Conservation (phyloP, 116 monocot species). For the Dioscorea cayenensis region DNA sequence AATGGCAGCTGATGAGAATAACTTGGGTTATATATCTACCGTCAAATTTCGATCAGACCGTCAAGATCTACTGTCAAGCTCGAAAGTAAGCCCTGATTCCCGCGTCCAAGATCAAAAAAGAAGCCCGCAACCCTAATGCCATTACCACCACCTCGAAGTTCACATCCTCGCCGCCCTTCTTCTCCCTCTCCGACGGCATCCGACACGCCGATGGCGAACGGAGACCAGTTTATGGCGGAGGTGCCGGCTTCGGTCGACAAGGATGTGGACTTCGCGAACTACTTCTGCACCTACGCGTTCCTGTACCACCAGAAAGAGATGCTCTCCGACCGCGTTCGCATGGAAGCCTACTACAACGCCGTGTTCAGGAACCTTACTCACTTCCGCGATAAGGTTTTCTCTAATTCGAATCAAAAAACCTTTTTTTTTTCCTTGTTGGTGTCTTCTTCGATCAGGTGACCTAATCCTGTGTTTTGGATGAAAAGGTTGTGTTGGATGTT, state of each 20-base stretch:
- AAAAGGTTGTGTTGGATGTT: slow-evolving; percentile 69
- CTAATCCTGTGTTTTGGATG: background rate
- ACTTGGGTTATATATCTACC: no score
- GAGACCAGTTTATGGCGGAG: background rate
- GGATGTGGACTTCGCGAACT: slow-evolving; percentile 91
- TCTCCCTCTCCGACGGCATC: background rate
- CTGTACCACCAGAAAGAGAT: slow-evolving; percentile 99
- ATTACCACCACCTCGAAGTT: no score
- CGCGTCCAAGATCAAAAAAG: no score
- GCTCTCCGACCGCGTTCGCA: slow-evolving; percentile 92
- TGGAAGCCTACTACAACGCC: slow-evolving; percentile 93
- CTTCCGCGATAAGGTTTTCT: slow-evolving; percentile 65
- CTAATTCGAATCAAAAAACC: background rate
- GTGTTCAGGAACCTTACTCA: slow-evolving; percentile 79
- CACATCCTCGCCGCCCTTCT: background rate
- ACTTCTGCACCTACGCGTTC: slow-evolving; percentile 92
- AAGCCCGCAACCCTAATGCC: no score
- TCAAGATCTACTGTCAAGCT: no score
- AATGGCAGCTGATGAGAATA: no score
- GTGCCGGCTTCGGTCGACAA: slow-evolving; percentile 46
- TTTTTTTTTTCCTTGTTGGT: background rate
- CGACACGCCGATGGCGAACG: slow-evolving; percentile 1
- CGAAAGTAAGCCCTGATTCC: no score
- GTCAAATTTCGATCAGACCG: no score
- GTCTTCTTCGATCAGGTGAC: background rate